Evolutionary conservation across 2,329 filamentous ascomycete genomes (phyloP).

Genomic region (Fusarium nisikadoi): DNA sequence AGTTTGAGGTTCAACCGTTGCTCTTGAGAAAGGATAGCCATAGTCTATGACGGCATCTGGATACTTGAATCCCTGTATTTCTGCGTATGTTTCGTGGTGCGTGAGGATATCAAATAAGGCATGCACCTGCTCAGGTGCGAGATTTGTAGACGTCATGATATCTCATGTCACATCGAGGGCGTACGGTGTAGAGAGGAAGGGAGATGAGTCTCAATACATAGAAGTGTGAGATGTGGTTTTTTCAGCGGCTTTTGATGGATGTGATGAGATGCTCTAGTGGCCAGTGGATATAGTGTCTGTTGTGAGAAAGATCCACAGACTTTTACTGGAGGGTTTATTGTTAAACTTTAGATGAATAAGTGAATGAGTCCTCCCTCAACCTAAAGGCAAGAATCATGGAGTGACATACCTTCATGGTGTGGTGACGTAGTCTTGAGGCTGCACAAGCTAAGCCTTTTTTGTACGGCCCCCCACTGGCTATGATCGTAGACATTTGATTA

Average conservation of each 20-base stretch:
- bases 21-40: slow-evolving; percentile 72
- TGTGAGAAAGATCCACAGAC: not conserved
- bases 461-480: not conserved
- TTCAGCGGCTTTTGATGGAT: not conserved
- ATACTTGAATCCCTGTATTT: slow-evolving; percentile 77
- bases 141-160: slow-evolving; percentile 41
- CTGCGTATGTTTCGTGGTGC: slow-evolving; percentile 69
- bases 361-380: not conserved
- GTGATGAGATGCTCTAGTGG: not conserved
- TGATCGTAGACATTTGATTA: not conserved
- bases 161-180: slow-evolving; percentile 21
- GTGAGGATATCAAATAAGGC: slow-evolving; percentile 70
- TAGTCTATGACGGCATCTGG: slow-evolving; percentile 72
- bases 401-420: not conserved
- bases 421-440: slow-evolving; percentile 32
- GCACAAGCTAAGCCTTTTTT: slow-evolving; percentile 21
- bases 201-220: not conserved
- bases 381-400: not conserved
- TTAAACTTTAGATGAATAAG: not conserved
- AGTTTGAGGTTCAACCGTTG: slow-evolving; percentile 27
- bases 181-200: not conserved
- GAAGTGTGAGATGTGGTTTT: not conserved
- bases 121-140: slow-evolving; percentile 56
- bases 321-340: not conserved
- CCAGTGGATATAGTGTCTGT: not conserved